Evolutionary conservation across 495 filamentous ascomycete genomes (phyloP).

Genomic region (Neurospora discreta): DNA sequence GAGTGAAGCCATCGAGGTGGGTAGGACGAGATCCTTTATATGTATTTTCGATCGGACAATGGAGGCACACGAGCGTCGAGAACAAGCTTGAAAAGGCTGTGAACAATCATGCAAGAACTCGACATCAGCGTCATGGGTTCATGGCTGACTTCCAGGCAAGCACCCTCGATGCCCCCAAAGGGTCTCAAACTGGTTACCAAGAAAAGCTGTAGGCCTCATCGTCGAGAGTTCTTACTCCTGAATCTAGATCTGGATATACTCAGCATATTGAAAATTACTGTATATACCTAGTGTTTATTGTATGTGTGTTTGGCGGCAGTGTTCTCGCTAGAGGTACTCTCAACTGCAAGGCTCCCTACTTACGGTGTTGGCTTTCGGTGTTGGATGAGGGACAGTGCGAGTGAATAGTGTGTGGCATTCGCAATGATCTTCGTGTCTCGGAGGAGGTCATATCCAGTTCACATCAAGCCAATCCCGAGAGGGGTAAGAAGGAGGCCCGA

Average conservation of each 20-base stretch:
- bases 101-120: not conserved
- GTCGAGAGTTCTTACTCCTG: not conserved
- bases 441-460: not conserved
- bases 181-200: not conserved
- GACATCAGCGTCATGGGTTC: not conserved
- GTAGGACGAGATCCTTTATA: not conserved
- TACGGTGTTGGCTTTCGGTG: not conserved
- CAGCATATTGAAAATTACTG: not conserved
- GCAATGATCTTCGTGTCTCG: not conserved
- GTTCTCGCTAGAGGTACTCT: not conserved
- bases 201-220: not conserved
- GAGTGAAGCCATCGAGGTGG: not conserved
- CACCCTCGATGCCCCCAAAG: not conserved
- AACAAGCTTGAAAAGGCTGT: not conserved
- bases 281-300: not conserved
- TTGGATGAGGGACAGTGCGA: not conserved
- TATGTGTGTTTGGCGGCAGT: not conserved
- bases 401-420: not conserved
- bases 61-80: not conserved
- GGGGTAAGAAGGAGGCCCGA: not conserved
- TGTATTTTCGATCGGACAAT: not conserved
- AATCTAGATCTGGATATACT: not conserved
- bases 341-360: not conserved
- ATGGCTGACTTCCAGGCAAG: not conserved
- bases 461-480: not conserved